Percentiles rank a stretch among this genome's conserved stretches.
Conservation (phyloP, 345 rosid species). For the Cardamine chenopodiifolia region DNA sequence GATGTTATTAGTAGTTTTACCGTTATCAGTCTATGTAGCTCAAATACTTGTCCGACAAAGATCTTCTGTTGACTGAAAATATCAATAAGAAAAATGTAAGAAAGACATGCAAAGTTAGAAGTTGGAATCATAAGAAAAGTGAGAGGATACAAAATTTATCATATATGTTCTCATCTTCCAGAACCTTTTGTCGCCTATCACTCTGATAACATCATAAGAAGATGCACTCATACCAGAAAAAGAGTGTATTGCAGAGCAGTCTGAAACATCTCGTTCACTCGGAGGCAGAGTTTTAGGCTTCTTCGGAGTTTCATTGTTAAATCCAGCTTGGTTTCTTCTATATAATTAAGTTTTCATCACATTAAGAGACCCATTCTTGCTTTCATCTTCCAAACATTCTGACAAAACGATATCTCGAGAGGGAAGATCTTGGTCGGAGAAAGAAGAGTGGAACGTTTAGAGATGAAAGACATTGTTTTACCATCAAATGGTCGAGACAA, state of each 20-base stretch:
- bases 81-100: slow-evolving; percentile 16
- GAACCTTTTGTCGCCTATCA: slow-evolving; percentile 69
- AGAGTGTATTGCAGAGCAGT: slow-evolving; percentile 45
- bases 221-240: slow-evolving; percentile 47
- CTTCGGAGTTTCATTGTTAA: slow-evolving; percentile 41
- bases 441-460: slow-evolving; percentile 26
- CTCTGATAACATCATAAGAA: slow-evolving; percentile 60
- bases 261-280: slow-evolving; percentile 36
- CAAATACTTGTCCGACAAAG: slow-evolving; percentile 70
- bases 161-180: slow-evolving; percentile 73
- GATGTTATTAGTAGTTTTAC: slow-evolving; percentile 46
- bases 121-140: slow-evolving; percentile 5
- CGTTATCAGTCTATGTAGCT: slow-evolving; percentile 79
- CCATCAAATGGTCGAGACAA: slow-evolving; percentile 27
- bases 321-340: slow-evolving; percentile 39
- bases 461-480: slow-evolving; percentile 28
- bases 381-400: slow-evolving; percentile 35
- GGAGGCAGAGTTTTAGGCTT: slow-evolving; percentile 38
- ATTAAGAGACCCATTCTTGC: slow-evolving; percentile 36
- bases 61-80: slow-evolving; percentile 78
- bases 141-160: slow-evolving; percentile 61
- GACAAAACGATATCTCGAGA: not conserved
- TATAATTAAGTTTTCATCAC: slow-evolving; percentile 45
- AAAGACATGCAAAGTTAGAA: not conserved
- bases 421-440: slow-evolving; percentile 6